phyloP scores from a whole-genome alignment of 2,329 filamentous ascomycete species.

The Shiraia bambusicola region DNA sequence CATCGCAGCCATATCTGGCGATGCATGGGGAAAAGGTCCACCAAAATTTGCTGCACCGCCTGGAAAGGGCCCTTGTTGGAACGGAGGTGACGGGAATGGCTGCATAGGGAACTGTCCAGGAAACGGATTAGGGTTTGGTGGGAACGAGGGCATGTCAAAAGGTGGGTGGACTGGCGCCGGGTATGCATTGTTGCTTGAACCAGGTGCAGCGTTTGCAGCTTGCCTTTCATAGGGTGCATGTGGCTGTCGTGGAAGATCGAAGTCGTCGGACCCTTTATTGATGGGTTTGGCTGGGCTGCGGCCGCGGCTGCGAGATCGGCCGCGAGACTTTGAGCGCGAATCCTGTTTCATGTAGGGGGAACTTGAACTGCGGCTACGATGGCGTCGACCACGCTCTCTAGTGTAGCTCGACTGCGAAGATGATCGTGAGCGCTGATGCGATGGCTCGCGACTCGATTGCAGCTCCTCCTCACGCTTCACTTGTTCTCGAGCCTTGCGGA shows the following conservation, averaged over 20 bases:
- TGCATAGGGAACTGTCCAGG: constrained; percentile 20
- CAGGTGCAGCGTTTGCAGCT: constrained; percentile 9
- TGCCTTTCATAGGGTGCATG: constrained; percentile 9
- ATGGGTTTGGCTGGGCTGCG: constrained; percentile 12
- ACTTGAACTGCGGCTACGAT: constrained; percentile 17
- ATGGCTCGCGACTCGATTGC: constrained; percentile 3
- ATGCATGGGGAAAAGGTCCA: constrained; percentile 23
- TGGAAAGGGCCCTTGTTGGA: constrained; percentile 15
- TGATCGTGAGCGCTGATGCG: constrained; percentile 11
- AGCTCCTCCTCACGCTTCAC: constrained; percentile 17
- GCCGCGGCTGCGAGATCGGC: constrained; percentile 12
- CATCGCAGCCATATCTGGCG: constrained; percentile 19
- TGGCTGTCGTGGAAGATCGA: constrained; percentile 12
- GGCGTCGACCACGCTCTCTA: constrained; percentile 11
- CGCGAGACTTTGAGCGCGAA: constrained; percentile 17
- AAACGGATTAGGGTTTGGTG: constrained; percentile 18
- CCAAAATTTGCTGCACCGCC: constrained; percentile 23
- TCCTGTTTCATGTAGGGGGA: constrained; percentile 17
- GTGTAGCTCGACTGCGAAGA: constrained; percentile 19
- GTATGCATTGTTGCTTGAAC: constrained; percentile 10
- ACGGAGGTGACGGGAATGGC: constrained; percentile 23
- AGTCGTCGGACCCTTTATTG: constrained; percentile 9
- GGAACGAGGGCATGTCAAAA: constrained; percentile 21
- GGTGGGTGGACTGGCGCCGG: constrained; percentile 14
- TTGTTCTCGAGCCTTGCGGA: constrained; percentile 25